A percentile compares a stretch with the other conserved stretches of the same genome.
Conservation (phyloP, 2,329 filamentous ascomycete genomes). For the Cryphonectria japonica region DNA sequence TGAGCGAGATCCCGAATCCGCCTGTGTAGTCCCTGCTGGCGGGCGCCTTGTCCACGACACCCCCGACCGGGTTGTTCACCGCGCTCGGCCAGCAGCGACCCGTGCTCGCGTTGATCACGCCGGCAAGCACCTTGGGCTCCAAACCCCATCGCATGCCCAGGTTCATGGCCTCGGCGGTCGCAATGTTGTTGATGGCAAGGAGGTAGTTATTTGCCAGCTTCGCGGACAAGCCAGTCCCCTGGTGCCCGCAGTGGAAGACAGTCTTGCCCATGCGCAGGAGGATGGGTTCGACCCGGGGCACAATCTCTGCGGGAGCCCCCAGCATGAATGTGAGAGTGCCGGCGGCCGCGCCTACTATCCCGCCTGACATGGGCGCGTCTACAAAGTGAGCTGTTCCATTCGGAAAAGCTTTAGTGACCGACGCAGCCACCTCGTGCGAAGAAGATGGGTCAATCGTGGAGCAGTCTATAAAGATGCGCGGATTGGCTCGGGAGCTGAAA, state of each 20-base stretch:
- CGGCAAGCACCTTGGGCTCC: conserved; percentile 69
- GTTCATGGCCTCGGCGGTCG: conserved; percentile 69
- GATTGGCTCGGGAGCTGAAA: conserved; percentile 51
- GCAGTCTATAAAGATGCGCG: conserved; percentile 89
- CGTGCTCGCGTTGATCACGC: conserved; percentile 90
- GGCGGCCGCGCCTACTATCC: conserved; percentile 86
- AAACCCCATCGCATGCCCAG: conserved; percentile 65
- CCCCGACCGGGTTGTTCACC: conserved; percentile 91
- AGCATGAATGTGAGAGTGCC: conserved; percentile 97
- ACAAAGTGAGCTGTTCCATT: conserved; percentile 77
- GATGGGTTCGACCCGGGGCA: conserved; percentile 68
- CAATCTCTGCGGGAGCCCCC: conserved; percentile 65
- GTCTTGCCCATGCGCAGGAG: conserved; percentile 84
- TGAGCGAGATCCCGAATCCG: conserved; percentile 76
- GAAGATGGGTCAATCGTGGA: conserved; percentile 94
- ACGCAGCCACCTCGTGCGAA: conserved; percentile 75
- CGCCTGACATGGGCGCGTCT: conserved; percentile 96
- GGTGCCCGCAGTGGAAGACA: conserved; percentile 82
- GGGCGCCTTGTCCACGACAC: conserved; percentile 77
- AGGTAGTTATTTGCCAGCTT: conserved; percentile 99
- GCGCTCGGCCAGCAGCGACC: conserved; percentile 97
- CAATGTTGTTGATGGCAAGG: conserved; percentile 88
- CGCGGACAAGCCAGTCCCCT: conserved; percentile 83
- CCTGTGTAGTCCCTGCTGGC: conserved; percentile 76
- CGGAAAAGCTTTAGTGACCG: conserved; percentile 57